Percentiles rank a stretch among this genome's conserved stretches.
Conservation (phyloP, 2,329 filamentous ascomycete genomes). For the Sporothrix pallida region DNA sequence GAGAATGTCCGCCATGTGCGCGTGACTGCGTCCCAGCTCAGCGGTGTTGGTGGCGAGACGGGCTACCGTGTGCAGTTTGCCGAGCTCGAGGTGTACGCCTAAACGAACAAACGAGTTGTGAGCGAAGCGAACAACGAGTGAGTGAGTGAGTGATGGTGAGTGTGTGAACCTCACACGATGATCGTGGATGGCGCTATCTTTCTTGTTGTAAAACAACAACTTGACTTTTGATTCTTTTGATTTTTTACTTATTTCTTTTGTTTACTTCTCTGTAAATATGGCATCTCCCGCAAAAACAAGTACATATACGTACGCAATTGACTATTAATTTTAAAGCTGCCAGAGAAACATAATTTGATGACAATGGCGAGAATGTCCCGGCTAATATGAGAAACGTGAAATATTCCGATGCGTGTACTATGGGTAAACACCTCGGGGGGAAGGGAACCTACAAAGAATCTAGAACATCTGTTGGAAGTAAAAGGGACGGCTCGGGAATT, state of each 20-base stretch:
- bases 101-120: background rate
- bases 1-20: constrained; percentile 9
- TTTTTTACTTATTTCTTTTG: background rate
- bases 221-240: background rate
- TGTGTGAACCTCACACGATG: no score
- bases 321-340: background rate
- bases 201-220: background rate
- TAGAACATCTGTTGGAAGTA: background rate
- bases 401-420: background rate
- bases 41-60: constrained; percentile 6
- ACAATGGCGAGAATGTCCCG: background rate
- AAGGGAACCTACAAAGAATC: background rate
- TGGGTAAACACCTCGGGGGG: background rate
- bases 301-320: background rate
- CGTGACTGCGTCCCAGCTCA: constrained; percentile 8
- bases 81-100: constrained; percentile 16
- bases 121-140: background rate
- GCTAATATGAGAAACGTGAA: background rate
- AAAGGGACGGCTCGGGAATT: background rate
- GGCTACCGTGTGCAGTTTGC: constrained; percentile 19
- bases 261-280: background rate
- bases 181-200: no score
- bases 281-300: background rate
- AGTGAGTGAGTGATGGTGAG: background rate
- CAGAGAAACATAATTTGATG: background rate